Evolutionary conservation across 495 filamentous ascomycete species (phyloP), one percentile per base, ranked within the genome.

Genomic region (Amniculicola lignicola): DNA sequence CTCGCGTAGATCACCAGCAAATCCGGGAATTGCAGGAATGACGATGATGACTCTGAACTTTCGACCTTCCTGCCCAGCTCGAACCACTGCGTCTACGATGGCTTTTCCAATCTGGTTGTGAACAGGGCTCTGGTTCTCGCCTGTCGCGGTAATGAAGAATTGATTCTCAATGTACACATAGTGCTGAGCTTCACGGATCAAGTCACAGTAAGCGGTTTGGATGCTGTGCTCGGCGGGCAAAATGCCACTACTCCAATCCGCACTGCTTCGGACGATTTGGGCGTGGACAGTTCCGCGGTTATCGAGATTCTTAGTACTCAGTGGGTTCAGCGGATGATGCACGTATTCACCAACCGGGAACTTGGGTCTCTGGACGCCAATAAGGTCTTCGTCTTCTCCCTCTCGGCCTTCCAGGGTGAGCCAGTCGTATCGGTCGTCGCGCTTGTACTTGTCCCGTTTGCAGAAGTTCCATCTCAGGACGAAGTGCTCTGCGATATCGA

Each of bases 131-230:
- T 96, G 91, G 29, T 95, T 67, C 22, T 92, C 86, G 11, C 92
- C 90, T 0, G 92, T 97, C 7, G 92, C 90, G 10, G 63, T 66
- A 70, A 77, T 93, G 78, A 97, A 96, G 75, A 96, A 96, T 60
- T 97, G 92, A 62, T 97, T 97, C 69, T 96, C 91, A 57, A 96
- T 96, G 71, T 97, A 97, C 40, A 97, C 86, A 66, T 84, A 95
- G 67, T 96, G 89, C 70, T 92, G 70, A 0, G 92, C 92, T 45
- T 85, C 86, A 22, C 82, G 72, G 58, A 96, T 98, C 21, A 90
- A 71, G 47, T 95, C 87, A 51, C 75, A 82, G 67, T 96, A 96
- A 7, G 93, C 92, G 63, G 89, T 96, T 55, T 94, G 89, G 39
- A 98, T 96, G 59, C 85, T 90, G 57, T 90, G 87, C 51, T 98